These are phyloP conservation scores for Hamigera avellanea DNA, from an alignment of 495 filamentous ascomycete species.

Conservation along the genomic window DNA sequence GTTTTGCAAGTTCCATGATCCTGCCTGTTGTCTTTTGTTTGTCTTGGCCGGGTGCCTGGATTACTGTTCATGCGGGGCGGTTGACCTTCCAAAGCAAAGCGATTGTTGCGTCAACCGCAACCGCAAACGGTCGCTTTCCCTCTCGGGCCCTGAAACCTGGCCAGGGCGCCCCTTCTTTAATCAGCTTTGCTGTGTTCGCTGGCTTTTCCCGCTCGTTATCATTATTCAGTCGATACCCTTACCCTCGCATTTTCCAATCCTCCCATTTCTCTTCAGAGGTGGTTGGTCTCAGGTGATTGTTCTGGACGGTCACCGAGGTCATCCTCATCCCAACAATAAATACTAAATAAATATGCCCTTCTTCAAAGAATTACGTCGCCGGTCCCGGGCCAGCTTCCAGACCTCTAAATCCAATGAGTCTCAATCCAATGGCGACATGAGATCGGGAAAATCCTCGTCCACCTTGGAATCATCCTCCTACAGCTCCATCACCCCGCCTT, in stretches of 20 bases:
- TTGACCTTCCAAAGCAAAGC: constrained; percentile 1
- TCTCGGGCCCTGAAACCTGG: too few species aligned
- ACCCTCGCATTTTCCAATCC: too few species aligned
- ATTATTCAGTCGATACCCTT: background rate
- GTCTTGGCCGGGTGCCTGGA: too few species aligned
- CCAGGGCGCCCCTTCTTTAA: constrained; percentile 3
- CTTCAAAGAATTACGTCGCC: constrained; percentile 66
- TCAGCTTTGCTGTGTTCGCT: background rate
- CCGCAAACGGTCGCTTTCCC: constrained; percentile 31
- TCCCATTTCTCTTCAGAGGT: too few species aligned
- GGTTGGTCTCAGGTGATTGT: too few species aligned
- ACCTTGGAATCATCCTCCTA: constrained; percentile 48
- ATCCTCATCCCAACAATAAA: too few species aligned
- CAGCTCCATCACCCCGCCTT: constrained; percentile 46
- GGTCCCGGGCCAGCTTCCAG: constrained; percentile 55
- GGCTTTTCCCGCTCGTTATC: too few species aligned
- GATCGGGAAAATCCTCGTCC: constrained; percentile 49
- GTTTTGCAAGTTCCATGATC: too few species aligned
- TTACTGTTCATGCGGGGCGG: constrained; percentile 8
- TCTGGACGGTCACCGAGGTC: too few species aligned
- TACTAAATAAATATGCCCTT: constrained; percentile 43
- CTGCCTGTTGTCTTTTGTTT: too few species aligned
- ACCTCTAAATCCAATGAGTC: constrained; percentile 36
- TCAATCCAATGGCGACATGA: constrained; percentile 35
- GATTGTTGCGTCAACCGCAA: constrained; percentile 15